phyloP scores from a whole-genome alignment of 169 alveolate species.

The Eimeria sp. region DNA sequence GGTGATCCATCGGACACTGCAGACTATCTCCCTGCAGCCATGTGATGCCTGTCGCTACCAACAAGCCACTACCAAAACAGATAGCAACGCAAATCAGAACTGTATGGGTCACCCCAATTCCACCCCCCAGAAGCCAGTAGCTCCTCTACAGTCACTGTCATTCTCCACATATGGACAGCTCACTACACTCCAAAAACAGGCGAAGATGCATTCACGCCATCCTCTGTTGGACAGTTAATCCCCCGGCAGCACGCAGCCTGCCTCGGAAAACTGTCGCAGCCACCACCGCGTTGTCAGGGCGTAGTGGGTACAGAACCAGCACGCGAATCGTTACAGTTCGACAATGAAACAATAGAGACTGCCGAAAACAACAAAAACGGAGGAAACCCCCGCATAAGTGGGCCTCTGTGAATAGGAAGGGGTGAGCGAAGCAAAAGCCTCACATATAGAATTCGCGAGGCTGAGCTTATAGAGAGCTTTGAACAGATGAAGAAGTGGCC shows the following conservation, averaged over 20 bases:
- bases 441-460: slow-evolving; percentile 13
- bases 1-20: neutral
- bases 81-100: slow-evolving; percentile 41
- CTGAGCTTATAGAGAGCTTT: slow-evolving; percentile 17
- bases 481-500: neutral
- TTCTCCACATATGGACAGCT: slow-evolving; percentile 18
- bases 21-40: slow-evolving; percentile 5
- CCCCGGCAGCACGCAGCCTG: slow-evolving; percentile 11
- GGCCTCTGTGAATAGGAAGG: slow-evolving; percentile 12
- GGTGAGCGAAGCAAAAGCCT: slow-evolving; percentile 27
- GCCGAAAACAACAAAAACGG: slow-evolving; percentile 70
- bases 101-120: slow-evolving; percentile 12
- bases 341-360: neutral
- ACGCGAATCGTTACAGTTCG: neutral
- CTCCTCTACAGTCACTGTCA: slow-evolving; percentile 14
- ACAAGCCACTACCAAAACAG: slow-evolving; percentile 20
- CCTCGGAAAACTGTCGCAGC: slow-evolving; percentile 14
- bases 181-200: slow-evolving; percentile 11
- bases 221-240: neutral
- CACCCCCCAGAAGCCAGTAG: slow-evolving; percentile 7
- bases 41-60: slow-evolving; percentile 12
- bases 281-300: neutral
- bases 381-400: slow-evolving; percentile 15
- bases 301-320: neutral
- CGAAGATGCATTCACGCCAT: slow-evolving; percentile 4